A percentile compares a stretch with the other conserved stretches of the same genome.
These are phyloP conservation scores for Clonostachys rosea DNA, from an alignment of 2,329 filamentous ascomycete species.

Conservation along the genomic window DNA sequence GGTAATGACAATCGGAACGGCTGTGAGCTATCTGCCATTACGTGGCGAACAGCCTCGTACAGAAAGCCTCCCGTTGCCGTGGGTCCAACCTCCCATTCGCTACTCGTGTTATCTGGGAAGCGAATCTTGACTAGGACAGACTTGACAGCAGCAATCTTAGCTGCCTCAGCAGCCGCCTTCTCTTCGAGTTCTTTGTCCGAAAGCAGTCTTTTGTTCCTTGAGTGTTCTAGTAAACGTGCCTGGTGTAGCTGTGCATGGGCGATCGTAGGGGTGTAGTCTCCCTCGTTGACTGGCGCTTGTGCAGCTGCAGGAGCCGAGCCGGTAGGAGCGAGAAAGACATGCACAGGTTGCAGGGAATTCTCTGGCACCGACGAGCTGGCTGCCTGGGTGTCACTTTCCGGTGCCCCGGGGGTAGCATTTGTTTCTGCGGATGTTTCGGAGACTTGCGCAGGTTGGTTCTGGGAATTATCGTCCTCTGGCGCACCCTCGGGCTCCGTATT, in stretches of 20 bases:
- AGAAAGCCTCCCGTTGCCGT: slow-evolving; percentile 66
- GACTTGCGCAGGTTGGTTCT: slow-evolving; percentile 1
- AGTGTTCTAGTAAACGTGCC: slow-evolving; percentile 53
- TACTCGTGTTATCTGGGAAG: slow-evolving; percentile 80
- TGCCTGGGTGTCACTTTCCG: neutral
- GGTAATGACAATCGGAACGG: slow-evolving; percentile 70
- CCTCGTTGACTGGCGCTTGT: slow-evolving; percentile 59
- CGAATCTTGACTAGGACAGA: slow-evolving; percentile 74
- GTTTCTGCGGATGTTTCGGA: neutral
- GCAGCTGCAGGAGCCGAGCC: slow-evolving; percentile 74
- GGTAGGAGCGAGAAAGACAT: slow-evolving; percentile 74
- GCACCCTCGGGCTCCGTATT: slow-evolving; percentile 7
- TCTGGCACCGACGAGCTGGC: neutral
- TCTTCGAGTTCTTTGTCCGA: slow-evolving; percentile 80
- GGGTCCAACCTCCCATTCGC: slow-evolving; percentile 67
- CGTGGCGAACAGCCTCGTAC: slow-evolving; percentile 67
- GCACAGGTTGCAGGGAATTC: slow-evolving; percentile 43
- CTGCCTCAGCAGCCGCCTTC: slow-evolving; percentile 60
- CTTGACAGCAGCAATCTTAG: slow-evolving; percentile 60
- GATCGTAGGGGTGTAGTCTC: slow-evolving; percentile 72
- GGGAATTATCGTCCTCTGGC: neutral
- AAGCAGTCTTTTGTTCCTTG: slow-evolving; percentile 71
- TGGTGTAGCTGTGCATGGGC: slow-evolving; percentile 75
- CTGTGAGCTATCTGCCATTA: slow-evolving; percentile 61
- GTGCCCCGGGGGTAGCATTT: neutral